Evolutionary conservation across 192 early-diverging fungal species (phyloP).

Genomic region (Umbelopsis vinacea): DNA sequence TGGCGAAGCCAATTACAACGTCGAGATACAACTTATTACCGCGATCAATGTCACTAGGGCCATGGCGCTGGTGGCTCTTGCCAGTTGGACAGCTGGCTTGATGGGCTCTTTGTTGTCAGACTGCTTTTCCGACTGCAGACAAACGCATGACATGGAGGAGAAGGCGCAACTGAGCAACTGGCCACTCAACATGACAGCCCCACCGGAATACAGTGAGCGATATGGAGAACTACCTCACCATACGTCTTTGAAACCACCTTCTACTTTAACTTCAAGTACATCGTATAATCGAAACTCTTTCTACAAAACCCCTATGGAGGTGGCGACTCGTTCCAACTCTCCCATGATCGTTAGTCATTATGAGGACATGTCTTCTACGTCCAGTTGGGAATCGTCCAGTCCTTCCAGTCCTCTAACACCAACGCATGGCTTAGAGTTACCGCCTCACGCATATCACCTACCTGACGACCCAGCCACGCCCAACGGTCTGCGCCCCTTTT

Average conservation of each 20-base stretch:
- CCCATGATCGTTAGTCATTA: not conserved
- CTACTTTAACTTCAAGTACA: not conserved
- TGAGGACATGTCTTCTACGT: slow-evolving; percentile 4
- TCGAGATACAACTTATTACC: not conserved
- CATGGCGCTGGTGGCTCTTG: not conserved
- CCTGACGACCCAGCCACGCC: not conserved
- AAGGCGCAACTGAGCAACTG: not conserved
- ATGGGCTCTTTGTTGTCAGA: not conserved
- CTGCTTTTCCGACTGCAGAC: not conserved
- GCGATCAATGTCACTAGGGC: not conserved
- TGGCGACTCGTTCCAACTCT: not conserved
- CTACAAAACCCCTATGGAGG: slow-evolving; percentile 14
- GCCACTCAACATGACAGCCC: not conserved
- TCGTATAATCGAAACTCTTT: not conserved
- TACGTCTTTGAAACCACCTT: not conserved
- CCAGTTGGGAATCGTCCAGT: slow-evolving; percentile 1
- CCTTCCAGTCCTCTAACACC: not conserved
- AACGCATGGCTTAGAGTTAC: not conserved
- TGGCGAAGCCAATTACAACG: not conserved
- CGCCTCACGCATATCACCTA: not conserved
- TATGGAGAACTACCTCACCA: slow-evolving; percentile 5
- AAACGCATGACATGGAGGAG: not conserved
- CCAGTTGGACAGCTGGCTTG: not conserved
- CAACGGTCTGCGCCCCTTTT: not conserved
- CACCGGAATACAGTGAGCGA: not conserved